These are phyloP conservation scores for thale cress (Arabidopsis thaliana) DNA, from an alignment of 345 rosid species.

Conservation along the genomic window TAIR10.1 NC_003071.7:14218001-14218500, in stretches of 20 bases:
- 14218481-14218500: conserved; percentile 65
- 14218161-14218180: conserved; percentile 89
- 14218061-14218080: conserved; percentile 84
- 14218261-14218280: conserved; percentile 81
- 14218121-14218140: conserved; percentile 90
- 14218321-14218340: conserved; percentile 79
- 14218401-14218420: conserved; percentile 57
- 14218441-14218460: conserved; percentile 85
- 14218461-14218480: conserved; percentile 74
- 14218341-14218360: conserved; percentile 87
- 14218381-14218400: conserved; percentile 64
- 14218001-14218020: conserved; percentile 67
- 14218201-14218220: conserved; percentile 79
- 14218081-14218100: conserved; percentile 74
- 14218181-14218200: conserved; percentile 60
- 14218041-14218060: conserved; percentile 69
- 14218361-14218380: conserved; percentile 71
- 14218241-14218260: conserved; percentile 70
- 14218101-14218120: conserved; percentile 89
- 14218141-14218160: conserved; percentile 87
- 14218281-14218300: conserved; percentile 86
- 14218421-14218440: conserved; percentile 88
- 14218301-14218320: conserved; percentile 81
- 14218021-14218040: conserved; percentile 55
- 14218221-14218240: conserved; percentile 75